Conservation (phyloP, 768 basidiomycete genomes). For the Tulasnella sp. region DNA sequence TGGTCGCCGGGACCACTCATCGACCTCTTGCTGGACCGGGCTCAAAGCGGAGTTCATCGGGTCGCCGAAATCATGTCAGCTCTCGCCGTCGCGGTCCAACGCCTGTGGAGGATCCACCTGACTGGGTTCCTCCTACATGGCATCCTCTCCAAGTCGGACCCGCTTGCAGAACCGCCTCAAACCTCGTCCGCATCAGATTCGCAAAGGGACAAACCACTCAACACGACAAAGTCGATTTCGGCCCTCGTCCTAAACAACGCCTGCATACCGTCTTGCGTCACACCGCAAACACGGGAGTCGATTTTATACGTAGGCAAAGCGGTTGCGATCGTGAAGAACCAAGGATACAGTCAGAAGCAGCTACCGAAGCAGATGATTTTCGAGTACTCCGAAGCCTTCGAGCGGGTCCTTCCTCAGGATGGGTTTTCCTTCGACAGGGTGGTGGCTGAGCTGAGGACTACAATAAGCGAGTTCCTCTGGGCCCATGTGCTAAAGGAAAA, state of each 20-base stretch:
- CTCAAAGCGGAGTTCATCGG: too few species aligned
- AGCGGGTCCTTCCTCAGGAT: constrained; percentile 71
- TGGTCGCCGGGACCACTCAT: too few species aligned
- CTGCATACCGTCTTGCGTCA: constrained; percentile 75
- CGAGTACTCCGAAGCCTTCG: constrained; percentile 67
- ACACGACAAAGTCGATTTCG: constrained; percentile 19
- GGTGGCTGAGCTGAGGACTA: constrained; percentile 72
- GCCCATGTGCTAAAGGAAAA: constrained; percentile 79
- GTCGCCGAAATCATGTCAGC: constrained; percentile 71
- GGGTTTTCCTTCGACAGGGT: constrained; percentile 74
- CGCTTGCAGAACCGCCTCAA: constrained; percentile 55
- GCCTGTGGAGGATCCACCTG: constrained; percentile 84
- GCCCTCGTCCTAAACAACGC: constrained; percentile 56
- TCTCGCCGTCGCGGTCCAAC: constrained; percentile 74
- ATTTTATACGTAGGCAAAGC: constrained; percentile 88
- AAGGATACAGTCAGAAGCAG: constrained; percentile 59
- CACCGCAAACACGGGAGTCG: constrained; percentile 71
- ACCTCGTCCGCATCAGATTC: background rate
- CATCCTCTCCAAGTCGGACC: constrained; percentile 61
- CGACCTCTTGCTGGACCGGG: too few species aligned
- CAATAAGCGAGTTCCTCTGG: constrained; percentile 95
- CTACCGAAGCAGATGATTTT: constrained; percentile 68
- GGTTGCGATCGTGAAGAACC: constrained; percentile 78
- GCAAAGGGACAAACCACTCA: background rate
- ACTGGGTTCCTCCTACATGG: constrained; percentile 82